These are phyloP conservation scores for Pichia kudriavzevii DNA, from an alignment of 1,139 yeast genomes.

Conservation along the genomic window DNA sequence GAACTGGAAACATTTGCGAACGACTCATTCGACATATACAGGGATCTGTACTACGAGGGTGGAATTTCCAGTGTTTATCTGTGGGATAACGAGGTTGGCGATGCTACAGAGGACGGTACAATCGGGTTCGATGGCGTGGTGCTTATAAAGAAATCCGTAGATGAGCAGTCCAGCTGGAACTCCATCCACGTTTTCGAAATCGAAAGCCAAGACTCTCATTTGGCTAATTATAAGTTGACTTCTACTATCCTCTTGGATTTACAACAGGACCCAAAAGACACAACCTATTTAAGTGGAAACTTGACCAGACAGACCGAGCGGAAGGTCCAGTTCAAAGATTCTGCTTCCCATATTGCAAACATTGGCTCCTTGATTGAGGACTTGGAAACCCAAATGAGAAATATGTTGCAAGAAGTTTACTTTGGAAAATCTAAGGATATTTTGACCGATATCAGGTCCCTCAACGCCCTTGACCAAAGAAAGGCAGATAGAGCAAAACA, in stretches of 20 bases:
- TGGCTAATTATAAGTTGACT: constrained; percentile 67
- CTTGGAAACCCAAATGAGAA: constrained; percentile 79
- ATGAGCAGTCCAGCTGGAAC: constrained; percentile 21
- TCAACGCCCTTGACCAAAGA: constrained; percentile 36
- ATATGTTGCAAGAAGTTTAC: constrained; percentile 84
- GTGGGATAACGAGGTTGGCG: constrained; percentile 70
- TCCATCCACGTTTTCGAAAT: constrained; percentile 77
- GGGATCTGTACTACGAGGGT: constrained; percentile 93
- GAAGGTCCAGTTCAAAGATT: constrained; percentile 38
- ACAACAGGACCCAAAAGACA: constrained; percentile 9
- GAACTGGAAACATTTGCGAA: constrained; percentile 75
- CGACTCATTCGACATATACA: constrained; percentile 85
- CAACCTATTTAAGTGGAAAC: constrained; percentile 61
- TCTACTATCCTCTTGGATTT: constrained; percentile 82
- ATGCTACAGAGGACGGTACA: constrained; percentile 34
- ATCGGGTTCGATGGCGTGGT: constrained; percentile 85
- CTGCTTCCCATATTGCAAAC: constrained; percentile 66
- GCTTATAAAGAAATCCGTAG: constrained; percentile 65
- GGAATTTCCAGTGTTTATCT: constrained; percentile 85
- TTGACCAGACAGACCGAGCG: constrained; percentile 74
- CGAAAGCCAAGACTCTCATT: constrained; percentile 32
- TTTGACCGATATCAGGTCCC: constrained; percentile 60
- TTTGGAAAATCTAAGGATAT: constrained; percentile 92
- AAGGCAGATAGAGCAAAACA: constrained; percentile 39
- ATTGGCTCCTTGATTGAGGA: constrained; percentile 84